phyloP scores from a whole-genome alignment of 202 grass and related monocot species.

The Dendrocalamus latiflorus region DNA sequence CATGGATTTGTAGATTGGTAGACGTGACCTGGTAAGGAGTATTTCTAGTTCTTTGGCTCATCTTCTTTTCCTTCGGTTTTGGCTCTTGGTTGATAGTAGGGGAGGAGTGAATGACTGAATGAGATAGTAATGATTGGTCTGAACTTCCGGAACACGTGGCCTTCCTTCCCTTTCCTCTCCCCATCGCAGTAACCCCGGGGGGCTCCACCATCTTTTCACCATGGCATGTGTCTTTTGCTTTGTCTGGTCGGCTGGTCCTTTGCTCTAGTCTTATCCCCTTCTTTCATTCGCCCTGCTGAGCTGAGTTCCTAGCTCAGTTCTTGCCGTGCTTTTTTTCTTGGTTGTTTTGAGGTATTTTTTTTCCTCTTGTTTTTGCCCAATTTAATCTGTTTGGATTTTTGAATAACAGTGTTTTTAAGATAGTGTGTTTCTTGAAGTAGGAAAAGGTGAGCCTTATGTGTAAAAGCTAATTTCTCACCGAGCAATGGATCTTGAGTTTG shows the following conservation, averaged over 20 bases:
- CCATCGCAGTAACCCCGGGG: conserved; percentile 1
- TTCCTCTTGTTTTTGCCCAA: not conserved
- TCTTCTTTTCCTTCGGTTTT: conserved; percentile 25
- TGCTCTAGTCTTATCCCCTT: conserved; percentile 8
- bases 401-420: conserved; percentile 2
- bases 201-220: conserved; percentile 49
- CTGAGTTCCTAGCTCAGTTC: conserved; percentile 7
- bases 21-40: not conserved
- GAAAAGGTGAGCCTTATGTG: conserved; percentile 2
- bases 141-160: conserved; percentile 52
- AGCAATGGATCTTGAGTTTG: conserved; percentile 78
- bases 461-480: not conserved
- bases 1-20: conserved; percentile 17
- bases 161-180: conserved; percentile 14
- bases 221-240: conserved; percentile 44
- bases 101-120: too few species aligned
- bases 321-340: not conserved
- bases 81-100: not conserved
- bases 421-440: conserved; percentile 6
- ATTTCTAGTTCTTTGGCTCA: conserved; percentile 18
- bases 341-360: conserved; percentile 8
- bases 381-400: not conserved
- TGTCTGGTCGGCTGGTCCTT: conserved; percentile 31
- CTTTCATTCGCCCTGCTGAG: not conserved
- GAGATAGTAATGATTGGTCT: conserved; percentile 32